phyloP scores from a whole-genome alignment of 2,329 filamentous ascomycete species.

The Penicillium sp. region DNA sequence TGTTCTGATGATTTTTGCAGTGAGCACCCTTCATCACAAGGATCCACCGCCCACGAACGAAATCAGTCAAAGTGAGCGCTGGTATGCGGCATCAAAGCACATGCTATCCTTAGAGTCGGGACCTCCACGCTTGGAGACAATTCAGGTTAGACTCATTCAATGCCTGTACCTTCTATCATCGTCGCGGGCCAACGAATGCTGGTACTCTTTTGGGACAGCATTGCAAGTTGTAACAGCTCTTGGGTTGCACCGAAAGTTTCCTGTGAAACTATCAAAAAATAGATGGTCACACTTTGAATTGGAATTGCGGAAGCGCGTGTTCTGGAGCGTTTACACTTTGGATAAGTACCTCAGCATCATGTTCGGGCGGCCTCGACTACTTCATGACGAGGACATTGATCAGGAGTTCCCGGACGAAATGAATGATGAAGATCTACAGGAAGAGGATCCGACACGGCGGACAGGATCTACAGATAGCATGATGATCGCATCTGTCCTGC shows the following conservation, averaged over 20 bases:
- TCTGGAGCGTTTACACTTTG: slow-evolving; percentile 66
- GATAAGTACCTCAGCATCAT: slow-evolving; percentile 68
- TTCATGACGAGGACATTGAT: slow-evolving; percentile 67
- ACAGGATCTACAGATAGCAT: slow-evolving; percentile 42
- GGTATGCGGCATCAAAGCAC: slow-evolving; percentile 45
- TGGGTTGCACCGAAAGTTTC: slow-evolving; percentile 44
- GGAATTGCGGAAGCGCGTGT: slow-evolving; percentile 62
- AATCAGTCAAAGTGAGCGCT: slow-evolving; percentile 36
- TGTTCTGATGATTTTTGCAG: slow-evolving; percentile 54
- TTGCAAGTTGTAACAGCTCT: slow-evolving; percentile 57
- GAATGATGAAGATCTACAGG: slow-evolving; percentile 61
- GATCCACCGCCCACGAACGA: slow-evolving; percentile 41
- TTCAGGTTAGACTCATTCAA: slow-evolving; percentile 61
- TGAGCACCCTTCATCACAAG: slow-evolving; percentile 52
- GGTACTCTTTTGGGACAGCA: slow-evolving; percentile 63
- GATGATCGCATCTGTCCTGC: slow-evolving; percentile 46
- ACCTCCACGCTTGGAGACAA: slow-evolving; percentile 58
- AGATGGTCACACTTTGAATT: slow-evolving; percentile 39
- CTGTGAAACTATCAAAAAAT: slow-evolving; percentile 34
- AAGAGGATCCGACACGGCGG: slow-evolving; percentile 42
- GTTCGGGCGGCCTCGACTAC: slow-evolving; percentile 62
- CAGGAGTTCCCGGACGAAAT: slow-evolving; percentile 60
- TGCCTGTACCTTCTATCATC: slow-evolving; percentile 63
- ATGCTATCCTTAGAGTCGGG: slow-evolving; percentile 54
- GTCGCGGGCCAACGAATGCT: slow-evolving; percentile 63